Base-by-base conservation (phyloP, 164 flowering plant species). In the Santalum album region DNA sequence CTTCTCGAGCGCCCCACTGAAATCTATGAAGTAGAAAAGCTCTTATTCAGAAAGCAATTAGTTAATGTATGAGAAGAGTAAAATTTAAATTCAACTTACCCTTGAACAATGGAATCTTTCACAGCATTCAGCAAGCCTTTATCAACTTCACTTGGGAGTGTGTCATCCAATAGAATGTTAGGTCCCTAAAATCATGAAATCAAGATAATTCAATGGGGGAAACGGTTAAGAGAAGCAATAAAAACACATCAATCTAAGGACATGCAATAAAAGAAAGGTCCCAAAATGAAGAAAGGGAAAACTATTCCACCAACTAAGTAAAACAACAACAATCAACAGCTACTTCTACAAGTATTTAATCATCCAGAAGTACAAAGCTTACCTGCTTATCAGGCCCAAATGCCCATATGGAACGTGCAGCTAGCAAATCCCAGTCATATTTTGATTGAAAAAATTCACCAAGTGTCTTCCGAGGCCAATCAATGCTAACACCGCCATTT, bases 341-440 rank as follows among this genome's bases (percentile, higher is more conserved):
- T 9, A 4, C 9, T 29, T 29, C 34, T 29, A 29, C 9, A 29
- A 29, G 34, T 29, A 29, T 4, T 9, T 9, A 29, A 29, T 29
- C n/a, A n/a, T 29, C 6, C 34, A 29, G 4, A 29, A 3, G 9
- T 3, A 29, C 9, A 29, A 29, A 29, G 34, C 34, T 63, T 58
- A 91, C 99, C 91, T 94, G 99, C 71, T 84, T 89, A 73, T 90
- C 97, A 25, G 99, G 99, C 32, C 99, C 99, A 86, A 94, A 90
- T 50, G 97, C 97, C 97, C 99, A 94, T 55, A 94, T 84, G 18
- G 95, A 86, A 58, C 96, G 74, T 25, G 97, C 95, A 35, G 97
- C 97, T 51, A 94, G 94, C 65, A 94, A 59, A 80, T 94, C 99
- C 99, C 99, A 94, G 27, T 86, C 94, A 77, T 94, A 90, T 63